Percentiles rank a stretch among this genome's conserved stretches.
Conservation (phyloP, 2,329 filamentous ascomycete species). For the Xylariales sp. region DNA sequence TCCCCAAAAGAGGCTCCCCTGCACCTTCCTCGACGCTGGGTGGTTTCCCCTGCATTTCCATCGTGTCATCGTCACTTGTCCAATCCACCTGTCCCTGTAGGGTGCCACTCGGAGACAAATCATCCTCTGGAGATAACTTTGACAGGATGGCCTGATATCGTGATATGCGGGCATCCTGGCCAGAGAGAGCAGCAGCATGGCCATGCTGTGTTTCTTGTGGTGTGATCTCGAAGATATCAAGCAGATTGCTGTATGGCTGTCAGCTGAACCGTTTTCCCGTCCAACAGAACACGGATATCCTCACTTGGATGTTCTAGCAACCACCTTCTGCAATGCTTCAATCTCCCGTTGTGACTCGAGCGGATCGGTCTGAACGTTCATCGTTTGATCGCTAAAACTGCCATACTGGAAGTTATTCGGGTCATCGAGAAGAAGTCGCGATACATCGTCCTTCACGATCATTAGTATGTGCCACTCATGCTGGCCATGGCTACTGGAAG, state of each 20-base stretch:
- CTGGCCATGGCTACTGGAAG: constrained; percentile 2
- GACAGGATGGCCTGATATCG: constrained; percentile 60
- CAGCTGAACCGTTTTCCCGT: constrained; percentile 5
- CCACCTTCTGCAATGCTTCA: constrained; percentile 59
- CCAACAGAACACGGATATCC: constrained; percentile 15
- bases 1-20: constrained; percentile 49
- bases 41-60: constrained; percentile 38
- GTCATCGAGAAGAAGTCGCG: constrained; percentile 57
- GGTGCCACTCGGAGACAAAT: constrained; percentile 32
- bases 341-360: constrained; percentile 60
- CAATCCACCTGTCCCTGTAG: constrained; percentile 45
- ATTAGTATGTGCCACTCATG: constrained; percentile 5
- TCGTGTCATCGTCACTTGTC: constrained; percentile 45
- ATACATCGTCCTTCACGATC: constrained; percentile 46
- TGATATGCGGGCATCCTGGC: constrained; percentile 50
- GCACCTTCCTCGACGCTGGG: constrained; percentile 34
- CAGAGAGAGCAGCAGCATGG: constrained; percentile 31
- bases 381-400: constrained; percentile 54
- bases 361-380: constrained; percentile 53
- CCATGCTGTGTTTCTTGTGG: constrained; percentile 39
- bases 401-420: constrained; percentile 55
- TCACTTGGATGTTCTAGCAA: constrained; percentile 61
- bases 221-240: constrained; percentile 63
- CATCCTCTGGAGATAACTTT: constrained; percentile 48
- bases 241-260: constrained; percentile 50